Evolutionary conservation across 805 yeast species (phyloP).

Genomic region (Hemisphaericaspora nanyangensis): DNA sequence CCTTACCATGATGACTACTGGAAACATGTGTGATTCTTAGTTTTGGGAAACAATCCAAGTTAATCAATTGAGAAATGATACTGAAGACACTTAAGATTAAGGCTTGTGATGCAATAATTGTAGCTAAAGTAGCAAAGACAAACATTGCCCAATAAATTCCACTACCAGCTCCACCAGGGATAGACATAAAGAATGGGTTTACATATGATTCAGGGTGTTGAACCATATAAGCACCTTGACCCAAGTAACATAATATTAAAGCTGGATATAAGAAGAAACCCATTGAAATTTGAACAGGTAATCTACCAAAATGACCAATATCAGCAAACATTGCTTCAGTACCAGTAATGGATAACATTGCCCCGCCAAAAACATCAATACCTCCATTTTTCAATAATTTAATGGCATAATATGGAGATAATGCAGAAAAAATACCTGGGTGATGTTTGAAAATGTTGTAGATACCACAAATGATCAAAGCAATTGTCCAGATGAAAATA

Average conservation of each 20-base stretch:
- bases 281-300: constrained; percentile 48
- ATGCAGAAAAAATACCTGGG: constrained; percentile 44
- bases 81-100: constrained; percentile 53
- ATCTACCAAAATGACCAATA: constrained; percentile 51
- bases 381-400: constrained; percentile 36
- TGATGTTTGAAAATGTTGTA: constrained; percentile 38
- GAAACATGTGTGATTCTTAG: constrained; percentile 45
- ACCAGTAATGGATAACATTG: constrained; percentile 56
- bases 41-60: constrained; percentile 52
- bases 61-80: constrained; percentile 49
- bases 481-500: constrained; percentile 47
- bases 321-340: constrained; percentile 66
- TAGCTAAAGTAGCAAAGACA: constrained; percentile 49
- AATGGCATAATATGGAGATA: constrained; percentile 52
- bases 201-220: constrained; percentile 34
- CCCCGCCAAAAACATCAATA: constrained; percentile 45
- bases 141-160: constrained; percentile 49
- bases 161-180: constrained; percentile 47
- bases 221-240: constrained; percentile 52
- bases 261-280: constrained; percentile 48
- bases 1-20: constrained; percentile 42
- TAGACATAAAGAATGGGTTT: constrained; percentile 45
- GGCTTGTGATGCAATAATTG: constrained; percentile 61
- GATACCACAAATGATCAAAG: constrained; percentile 44
- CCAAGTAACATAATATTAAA: constrained; percentile 50